Evolutionary conservation across 331 rosid genomes (phyloP), one percentile per base, ranked within the genome.

Genomic region (Quercus tomentella): DNA sequence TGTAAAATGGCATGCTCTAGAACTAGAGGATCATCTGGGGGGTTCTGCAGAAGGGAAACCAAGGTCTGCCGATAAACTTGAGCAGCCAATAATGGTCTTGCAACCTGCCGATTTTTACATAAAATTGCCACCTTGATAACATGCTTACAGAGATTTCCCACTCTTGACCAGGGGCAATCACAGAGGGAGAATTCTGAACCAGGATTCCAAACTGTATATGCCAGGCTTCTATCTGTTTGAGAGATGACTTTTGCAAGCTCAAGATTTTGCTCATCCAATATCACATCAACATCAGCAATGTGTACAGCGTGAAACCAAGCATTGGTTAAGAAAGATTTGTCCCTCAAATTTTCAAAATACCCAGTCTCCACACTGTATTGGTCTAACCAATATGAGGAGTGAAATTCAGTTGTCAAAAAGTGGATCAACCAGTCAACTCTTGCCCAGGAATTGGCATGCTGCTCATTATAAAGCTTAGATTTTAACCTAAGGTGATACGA

Each of bases 121-220:
- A 88, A 79, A 67, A 87, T 81, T 73, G 97, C 90, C 78, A 86
- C 92, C 83, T 92, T 92, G 78, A 89, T 89, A 80, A 91, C 86
- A 78, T 92, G 97, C 84, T 89, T 82, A 80, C 97, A 89, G 30
- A 91, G 81, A 80, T 92, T 92, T 80, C 96, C 92, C 83, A 82
- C 20, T 86, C 86, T 89, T 63, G 92, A 91, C 89, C 89, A 85
- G 52, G 92, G 78, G 86, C 97, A 92, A 88, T 92, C 89, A 79
- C 97, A 92, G 43, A 91, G 80, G 28, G 96, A 84, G 79, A 92
- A 92, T 75, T 92, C 94, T 10, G 94, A 92, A 81, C 97, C 94
- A 71, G 94, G 94, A 76, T 88, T 89, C 96, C 93, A 88, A 22
- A 92, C 77, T 43, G 94, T 89, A 85, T 89, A 88, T 2, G 62